Percentiles rank a stretch among this genome's conserved stretches.
Conservation (phyloP, 345 rosid genomes). For the Cochlearia excelsa region DNA sequence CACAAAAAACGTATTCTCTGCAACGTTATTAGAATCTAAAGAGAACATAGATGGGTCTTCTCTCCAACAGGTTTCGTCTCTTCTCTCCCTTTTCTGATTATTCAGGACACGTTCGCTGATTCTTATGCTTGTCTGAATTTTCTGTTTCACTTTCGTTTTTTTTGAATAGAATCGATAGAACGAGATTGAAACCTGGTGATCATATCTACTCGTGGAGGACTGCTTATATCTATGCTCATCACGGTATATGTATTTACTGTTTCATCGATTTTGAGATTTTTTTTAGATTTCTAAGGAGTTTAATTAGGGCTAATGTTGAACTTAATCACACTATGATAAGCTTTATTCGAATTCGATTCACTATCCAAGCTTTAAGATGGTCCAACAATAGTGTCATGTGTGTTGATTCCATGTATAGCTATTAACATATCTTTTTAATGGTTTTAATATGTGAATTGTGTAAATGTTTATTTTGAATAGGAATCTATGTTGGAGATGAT, state of each 20-base stretch:
- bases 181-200: constrained; percentile 77
- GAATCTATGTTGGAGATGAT: constrained; percentile 79
- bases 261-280: background rate
- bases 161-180: constrained; percentile 44
- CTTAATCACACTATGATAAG: no score
- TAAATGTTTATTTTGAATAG: constrained; percentile 41
- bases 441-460: no score
- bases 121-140: background rate
- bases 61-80: constrained; percentile 73
- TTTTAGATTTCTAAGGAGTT: background rate
- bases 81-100: background rate
- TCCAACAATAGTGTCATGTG: no score
- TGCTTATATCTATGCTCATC: constrained; percentile 90
- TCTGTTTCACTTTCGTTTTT: constrained; percentile 2
- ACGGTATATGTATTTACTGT: constrained; percentile 40
- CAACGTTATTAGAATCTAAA: background rate
- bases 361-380: background rate
- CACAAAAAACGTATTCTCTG: background rate
- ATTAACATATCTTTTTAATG: no score
- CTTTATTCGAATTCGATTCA: no score
- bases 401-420: no score
- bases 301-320: background rate
- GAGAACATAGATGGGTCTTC: constrained; percentile 62
- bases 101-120: no score
- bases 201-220: constrained; percentile 89